Base-by-base conservation (phyloP, 2,329 filamentous ascomycete genomes). In the Aureobasidium sp. region DNA sequence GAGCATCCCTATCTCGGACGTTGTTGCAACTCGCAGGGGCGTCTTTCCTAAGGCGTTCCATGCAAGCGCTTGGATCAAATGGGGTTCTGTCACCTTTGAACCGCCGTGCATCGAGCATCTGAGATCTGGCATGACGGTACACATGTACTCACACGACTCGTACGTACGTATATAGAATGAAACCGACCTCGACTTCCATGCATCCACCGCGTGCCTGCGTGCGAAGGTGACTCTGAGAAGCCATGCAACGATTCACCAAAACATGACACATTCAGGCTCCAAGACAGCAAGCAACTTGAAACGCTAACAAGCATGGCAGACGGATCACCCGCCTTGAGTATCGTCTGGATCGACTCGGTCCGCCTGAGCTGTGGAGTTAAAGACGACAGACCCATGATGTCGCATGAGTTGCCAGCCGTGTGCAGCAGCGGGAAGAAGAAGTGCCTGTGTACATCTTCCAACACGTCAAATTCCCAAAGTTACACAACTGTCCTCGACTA, bases 361-460 rank as follows among this genome's bases (percentile, higher is more conserved):
- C 57, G 57, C 57, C 44, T 60, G 45, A 60, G 57, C 22, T 60
- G 57, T 60, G 57, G 45, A 60, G 57, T 60, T 50, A 24, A 45
- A 42, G 35, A 49, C n/a, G 22, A 39, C 44, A 33, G 31, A 48
- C 19, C 31, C 42, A 59, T 24, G 54, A 45, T 50, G 29, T 60
- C 56, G 56, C 56, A 17, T 40, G 49, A 40, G 54, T 58, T 22
- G 33, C 29, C 57, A 60, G 57, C 57, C 57, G 57, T 11, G 44
- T 42, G 45, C 57, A 40, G 31, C 54, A 14, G 31, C 54, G 33
- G 42, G 24, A 58, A 37, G 29, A 47, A 37, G 24, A 58, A 48
- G 39, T 31, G 29, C 53, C 45, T 33, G 29, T 57, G 53, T 57
- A 45, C 29, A 48, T 48, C 54, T 39, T 58, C 33, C 54, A 39